Percentiles rank a stretch among this genome's conserved stretches.
Evolutionary conservation across 129 eudicot species (phyloP).

Genomic region (Arctium minus): DNA sequence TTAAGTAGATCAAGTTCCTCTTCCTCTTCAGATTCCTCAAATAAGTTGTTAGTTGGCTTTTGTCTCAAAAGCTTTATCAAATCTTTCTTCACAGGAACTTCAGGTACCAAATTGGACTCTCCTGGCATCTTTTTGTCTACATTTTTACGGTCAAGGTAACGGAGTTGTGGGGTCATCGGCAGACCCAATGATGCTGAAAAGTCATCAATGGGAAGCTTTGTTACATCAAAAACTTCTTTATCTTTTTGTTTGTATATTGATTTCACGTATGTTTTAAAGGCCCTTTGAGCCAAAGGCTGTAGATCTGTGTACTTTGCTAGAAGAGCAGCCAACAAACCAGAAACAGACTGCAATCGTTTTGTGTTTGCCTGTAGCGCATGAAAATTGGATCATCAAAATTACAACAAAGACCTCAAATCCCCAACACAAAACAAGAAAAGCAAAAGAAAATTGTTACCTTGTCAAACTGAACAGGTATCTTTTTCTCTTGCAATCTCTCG

Average conservation of each 20-base stretch:
- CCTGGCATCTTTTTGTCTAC: constrained; percentile 32
- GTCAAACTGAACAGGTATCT: constrained; percentile 58
- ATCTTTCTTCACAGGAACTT: constrained; percentile 34
- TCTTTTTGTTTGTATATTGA: constrained; percentile 68
- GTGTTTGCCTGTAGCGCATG: constrained; percentile 55
- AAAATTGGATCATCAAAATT: not conserved
- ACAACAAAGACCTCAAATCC: not conserved
- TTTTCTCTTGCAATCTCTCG: constrained; percentile 71
- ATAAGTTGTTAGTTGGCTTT: constrained; percentile 4
- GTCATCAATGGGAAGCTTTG: constrained; percentile 78
- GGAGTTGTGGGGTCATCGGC: constrained; percentile 91
- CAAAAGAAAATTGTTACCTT: constrained; percentile 37
- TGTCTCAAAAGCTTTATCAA: constrained; percentile 25
- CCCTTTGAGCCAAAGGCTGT: constrained; percentile 67
- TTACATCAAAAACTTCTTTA: constrained; percentile 82
- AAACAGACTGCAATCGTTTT: constrained; percentile 67
- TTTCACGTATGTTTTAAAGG: constrained; percentile 77
- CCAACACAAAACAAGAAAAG: not conserved
- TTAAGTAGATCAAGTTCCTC: constrained; percentile 34
- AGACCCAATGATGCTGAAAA: constrained; percentile 90
- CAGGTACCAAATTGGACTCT: constrained; percentile 33
- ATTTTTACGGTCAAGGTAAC: constrained; percentile 59
- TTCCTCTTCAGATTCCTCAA: constrained; percentile 43
- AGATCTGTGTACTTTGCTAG: constrained; percentile 66
- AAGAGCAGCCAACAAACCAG: constrained; percentile 69